These are phyloP conservation scores for Lachnellula subtilissima DNA, from an alignment of 2,329 filamentous ascomycete species.

Conservation along the genomic window DNA sequence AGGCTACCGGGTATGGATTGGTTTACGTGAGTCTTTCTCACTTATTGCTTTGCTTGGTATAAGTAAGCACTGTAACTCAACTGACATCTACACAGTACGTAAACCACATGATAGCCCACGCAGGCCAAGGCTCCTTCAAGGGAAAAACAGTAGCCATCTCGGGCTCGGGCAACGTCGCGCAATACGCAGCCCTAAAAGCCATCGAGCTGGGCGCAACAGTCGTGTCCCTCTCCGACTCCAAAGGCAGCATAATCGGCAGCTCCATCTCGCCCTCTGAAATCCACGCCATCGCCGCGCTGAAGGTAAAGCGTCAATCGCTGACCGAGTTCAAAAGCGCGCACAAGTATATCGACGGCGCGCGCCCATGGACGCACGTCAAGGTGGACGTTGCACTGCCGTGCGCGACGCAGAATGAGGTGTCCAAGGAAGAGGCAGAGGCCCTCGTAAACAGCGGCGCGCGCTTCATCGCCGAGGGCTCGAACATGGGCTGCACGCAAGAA, in stretches of 20 bases:
- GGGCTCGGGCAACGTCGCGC: constrained; percentile 94
- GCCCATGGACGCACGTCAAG: constrained; percentile 87
- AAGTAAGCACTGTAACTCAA: background rate
- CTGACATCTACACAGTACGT: constrained; percentile 56
- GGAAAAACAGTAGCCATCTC: constrained; percentile 96
- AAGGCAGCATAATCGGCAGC: constrained; percentile 74
- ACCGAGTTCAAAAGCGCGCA: constrained; percentile 69
- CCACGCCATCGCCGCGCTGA: constrained; percentile 73
- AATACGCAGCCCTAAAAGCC: constrained; percentile 93
- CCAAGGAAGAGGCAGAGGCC: constrained; percentile 78
- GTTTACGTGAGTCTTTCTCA: constrained; percentile 61
- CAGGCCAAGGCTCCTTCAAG: constrained; percentile 76
- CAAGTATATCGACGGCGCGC: constrained; percentile 80
- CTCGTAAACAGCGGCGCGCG: constrained; percentile 71
- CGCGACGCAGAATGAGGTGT: constrained; percentile 97
- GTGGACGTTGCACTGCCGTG: constrained; percentile 89
- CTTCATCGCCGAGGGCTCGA: constrained; percentile 93
- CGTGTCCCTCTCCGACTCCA: constrained; percentile 88
- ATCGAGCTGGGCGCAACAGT: constrained; percentile 94
- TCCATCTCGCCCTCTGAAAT: constrained; percentile 78
- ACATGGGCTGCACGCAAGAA: constrained; percentile 97
- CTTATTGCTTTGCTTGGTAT: background rate
- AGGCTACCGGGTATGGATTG: constrained; percentile 94
- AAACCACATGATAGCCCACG: constrained; percentile 89
- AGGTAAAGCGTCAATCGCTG: constrained; percentile 80